Base-by-base conservation (phyloP, 2,329 filamentous ascomycete genomes). In the Raffaelea albimanens region DNA sequence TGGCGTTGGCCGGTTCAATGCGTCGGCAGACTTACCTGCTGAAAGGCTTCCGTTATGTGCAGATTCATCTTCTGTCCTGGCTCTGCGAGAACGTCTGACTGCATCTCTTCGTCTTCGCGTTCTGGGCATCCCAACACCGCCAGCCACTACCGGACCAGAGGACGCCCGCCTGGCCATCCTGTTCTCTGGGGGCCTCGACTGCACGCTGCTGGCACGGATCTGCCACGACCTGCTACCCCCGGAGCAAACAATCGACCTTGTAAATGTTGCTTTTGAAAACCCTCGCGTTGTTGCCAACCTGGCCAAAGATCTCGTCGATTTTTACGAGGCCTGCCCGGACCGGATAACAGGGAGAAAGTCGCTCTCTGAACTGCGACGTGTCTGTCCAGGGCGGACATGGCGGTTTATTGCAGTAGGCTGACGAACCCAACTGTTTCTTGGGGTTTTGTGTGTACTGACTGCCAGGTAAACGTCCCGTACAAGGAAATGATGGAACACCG, bases 241-340 rank as follows among this genome's bases (percentile, higher is more conserved):
- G 0, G 65, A 73, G 4, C 82, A 94, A 57, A 69, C 76, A 1
- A 82, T 98, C 51, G 93, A 97, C 59, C 72, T 98, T 9, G 75
- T 98, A 53, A 98, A 98, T 55, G 91, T 98, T 41, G 93, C 91
- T 0, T 98, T 98, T 58, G 87, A 98, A 63, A 98, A 98, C 55
- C 91, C 90, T 0, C 77, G 87, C 29, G 78, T 83, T 53, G 81
- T 75, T 50, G 80, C 72, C 3, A 72, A 78, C 40, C 65, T 76
- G 13, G 43, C 45, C n/a, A 55, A 55, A 29, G 57, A 38, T 22
- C 56, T 36, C 49, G 50, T 21, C 41, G 63, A 65, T 50, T 63
- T 81, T 0, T 97, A 87, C 58, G 89, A 95, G 64, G 72, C 78
- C 21, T 98, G 93, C 55, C 93, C 93, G 0, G 93, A 98, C 64